Base-by-base conservation (phyloP, 768 basidiomycete genomes). In the Collybia sordida region DNA sequence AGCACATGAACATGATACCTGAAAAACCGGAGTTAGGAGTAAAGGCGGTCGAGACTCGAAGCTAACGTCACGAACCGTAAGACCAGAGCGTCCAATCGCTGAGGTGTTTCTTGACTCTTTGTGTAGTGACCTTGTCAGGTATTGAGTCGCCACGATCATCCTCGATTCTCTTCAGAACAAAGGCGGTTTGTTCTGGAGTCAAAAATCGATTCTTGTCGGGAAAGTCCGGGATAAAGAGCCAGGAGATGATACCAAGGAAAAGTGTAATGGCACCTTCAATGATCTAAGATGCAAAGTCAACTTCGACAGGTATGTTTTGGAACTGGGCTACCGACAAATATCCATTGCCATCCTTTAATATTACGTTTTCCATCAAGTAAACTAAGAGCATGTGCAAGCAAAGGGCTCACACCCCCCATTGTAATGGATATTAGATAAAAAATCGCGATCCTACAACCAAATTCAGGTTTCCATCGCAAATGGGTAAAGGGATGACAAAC, bases 81-180 rank as follows among this genome's bases (percentile, higher is more conserved):
- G 68, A 63, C 77, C 76, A 78, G 36, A 77, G 53, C 8, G 69
- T 74, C 73, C 77, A 77, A 56, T 79, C 77, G 35, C 56, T 56
- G 9, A 80, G 58, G 60, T 77, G 70, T 22, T 57, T 58, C 31
- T 70, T 49, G 28, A 77, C 61, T 53, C 73, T 76, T 34, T 54
- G 47, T 6, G 51, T 35, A 17, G 71, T 78, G 15, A 77, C 28
- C 25, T 63, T 48, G 53, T 80, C 78, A 8, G 75, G 76, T 37
- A 74, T 43, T 1, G 77, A 72, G 55, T 80, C 78, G 11, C 76
- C 75, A n/a, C 77, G 71, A 54, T 79, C 78, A 4, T 75, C 72
- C 47, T 79, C 74, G 36, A 79, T 72, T 11, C 78, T 73, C 56
- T 65, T 69, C 39, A 80, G 47, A 19, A 80, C 68, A 36, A 77